These are phyloP conservation scores for Yamadazyma ubonensis DNA, from an alignment of 805 yeast species.

Conservation along the genomic window DNA sequence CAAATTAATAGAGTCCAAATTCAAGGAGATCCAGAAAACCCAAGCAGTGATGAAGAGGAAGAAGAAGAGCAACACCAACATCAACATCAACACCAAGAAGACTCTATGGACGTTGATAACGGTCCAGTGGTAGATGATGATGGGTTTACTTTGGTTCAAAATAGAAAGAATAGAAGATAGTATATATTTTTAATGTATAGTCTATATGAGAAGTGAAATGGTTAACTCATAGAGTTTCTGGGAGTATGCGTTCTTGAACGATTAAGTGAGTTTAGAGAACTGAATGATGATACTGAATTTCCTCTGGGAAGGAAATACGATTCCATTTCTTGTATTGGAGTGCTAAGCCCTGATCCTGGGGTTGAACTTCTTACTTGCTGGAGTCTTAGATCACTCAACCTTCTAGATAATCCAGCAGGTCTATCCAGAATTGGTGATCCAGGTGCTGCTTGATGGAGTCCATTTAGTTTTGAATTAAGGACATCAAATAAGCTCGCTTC, in stretches of 20 bases:
- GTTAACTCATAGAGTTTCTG: conserved; percentile 30
- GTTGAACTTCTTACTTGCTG: conserved; percentile 28
- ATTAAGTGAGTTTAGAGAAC: conserved; percentile 41
- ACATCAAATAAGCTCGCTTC: conserved; percentile 20
- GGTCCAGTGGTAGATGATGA: conserved; percentile 88
- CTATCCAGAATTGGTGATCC: conserved; percentile 41
- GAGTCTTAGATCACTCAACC: conserved; percentile 46
- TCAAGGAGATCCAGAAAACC: conserved; percentile 61
- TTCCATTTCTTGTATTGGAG: conserved; percentile 35
- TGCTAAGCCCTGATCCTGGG: conserved; percentile 19
- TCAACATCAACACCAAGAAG: conserved; percentile 20
- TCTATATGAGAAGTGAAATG: conserved; percentile 5
- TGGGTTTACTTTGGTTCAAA: conserved; percentile 87
- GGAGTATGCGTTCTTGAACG: conserved; percentile 36
- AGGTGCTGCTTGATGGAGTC: conserved; percentile 18
- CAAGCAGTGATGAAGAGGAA: conserved; percentile 53
- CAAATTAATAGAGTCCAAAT: conserved; percentile 41
- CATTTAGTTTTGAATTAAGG: conserved; percentile 14
- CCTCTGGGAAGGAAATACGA: conserved; percentile 16
- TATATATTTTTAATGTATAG: conserved; percentile 1
- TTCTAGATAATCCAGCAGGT: conserved; percentile 47
- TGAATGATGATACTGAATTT: conserved; percentile 37
- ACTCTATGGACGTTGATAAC: conserved; percentile 34
- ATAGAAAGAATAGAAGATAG: conserved; percentile 48
- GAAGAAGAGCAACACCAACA: conserved; percentile 29